Evolutionary conservation across 805 yeast genomes (phyloP).

Genomic region (Saccharomycopsis babjevae): DNA sequence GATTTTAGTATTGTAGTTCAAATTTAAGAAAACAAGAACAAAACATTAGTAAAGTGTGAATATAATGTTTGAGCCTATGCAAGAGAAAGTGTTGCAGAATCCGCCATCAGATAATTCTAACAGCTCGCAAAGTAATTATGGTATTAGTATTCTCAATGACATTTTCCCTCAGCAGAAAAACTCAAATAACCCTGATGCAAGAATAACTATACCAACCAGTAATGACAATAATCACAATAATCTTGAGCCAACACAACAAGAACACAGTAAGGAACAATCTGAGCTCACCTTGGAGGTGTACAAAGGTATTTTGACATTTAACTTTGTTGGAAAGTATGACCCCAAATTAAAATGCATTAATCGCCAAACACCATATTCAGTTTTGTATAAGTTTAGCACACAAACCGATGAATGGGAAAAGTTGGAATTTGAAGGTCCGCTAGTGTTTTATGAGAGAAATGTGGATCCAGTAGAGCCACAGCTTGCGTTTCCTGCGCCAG

Average conservation of each 20-base stretch:
- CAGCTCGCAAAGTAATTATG: not conserved
- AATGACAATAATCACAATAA: not conserved
- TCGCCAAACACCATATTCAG: constrained; percentile 62
- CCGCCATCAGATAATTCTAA: not conserved
- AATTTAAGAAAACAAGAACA: no score
- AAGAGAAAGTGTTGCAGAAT: not conserved
- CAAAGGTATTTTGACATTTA: constrained; percentile 59
- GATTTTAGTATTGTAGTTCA: no score
- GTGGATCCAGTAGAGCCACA: constrained; percentile 23
- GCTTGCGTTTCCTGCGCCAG: constrained; percentile 9
- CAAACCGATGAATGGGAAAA: constrained; percentile 58
- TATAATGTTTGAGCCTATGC: not conserved
- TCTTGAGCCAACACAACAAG: not conserved
- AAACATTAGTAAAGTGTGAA: not conserved
- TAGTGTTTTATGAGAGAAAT: constrained; percentile 53
- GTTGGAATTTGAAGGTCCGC: constrained; percentile 58
- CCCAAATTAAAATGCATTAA: constrained; percentile 58
- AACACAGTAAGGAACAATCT: not conserved
- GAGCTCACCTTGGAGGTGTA: constrained; percentile 46
- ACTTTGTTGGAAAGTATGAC: constrained; percentile 70
- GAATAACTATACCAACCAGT: not conserved
- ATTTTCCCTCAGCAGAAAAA: not conserved
- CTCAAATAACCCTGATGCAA: not conserved
- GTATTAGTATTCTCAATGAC: not conserved
- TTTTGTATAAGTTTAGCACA: constrained; percentile 53